phyloP scores from a whole-genome alignment of 2,329 filamentous ascomycete species.

The Septoria linicola region DNA sequence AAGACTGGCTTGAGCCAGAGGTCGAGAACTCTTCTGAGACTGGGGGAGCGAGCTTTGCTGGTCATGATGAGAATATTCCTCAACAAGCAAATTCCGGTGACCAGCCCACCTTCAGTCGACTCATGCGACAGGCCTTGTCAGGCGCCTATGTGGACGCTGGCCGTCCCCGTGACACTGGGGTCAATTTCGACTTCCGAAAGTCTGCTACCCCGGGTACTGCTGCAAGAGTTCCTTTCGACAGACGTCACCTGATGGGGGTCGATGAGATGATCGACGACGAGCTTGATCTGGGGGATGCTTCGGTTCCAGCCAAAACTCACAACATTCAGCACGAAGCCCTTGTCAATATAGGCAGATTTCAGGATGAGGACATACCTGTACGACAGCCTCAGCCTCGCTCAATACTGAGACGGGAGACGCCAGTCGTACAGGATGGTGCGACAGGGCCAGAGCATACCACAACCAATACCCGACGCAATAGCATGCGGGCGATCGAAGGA shows the following conservation, averaged over 20 bases:
- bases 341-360: background rate
- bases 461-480: constrained; percentile 35
- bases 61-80: background rate
- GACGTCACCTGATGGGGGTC: constrained; percentile 28
- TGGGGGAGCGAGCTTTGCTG: background rate
- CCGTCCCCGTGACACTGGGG: background rate
- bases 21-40: background rate
- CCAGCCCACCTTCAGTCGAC: background rate
- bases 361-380: background rate
- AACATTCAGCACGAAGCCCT: background rate
- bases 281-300: background rate
- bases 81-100: background rate
- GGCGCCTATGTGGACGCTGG: background rate
- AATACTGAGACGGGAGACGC: constrained; percentile 28
- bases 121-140: background rate
- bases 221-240: constrained; percentile 6
- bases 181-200: constrained; percentile 20
- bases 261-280: constrained; percentile 25
- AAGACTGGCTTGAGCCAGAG: constrained; percentile 10
- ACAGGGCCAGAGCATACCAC: constrained; percentile 25
- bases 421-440: constrained; percentile 9
- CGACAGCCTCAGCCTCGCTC: constrained; percentile 22
- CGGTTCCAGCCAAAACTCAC: background rate
- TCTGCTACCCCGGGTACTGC: background rate
- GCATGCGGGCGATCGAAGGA: constrained; percentile 7